These are phyloP conservation scores for Aureobasidium musti DNA, from an alignment of 2,329 filamentous ascomycete species.

Conservation along the genomic window DNA sequence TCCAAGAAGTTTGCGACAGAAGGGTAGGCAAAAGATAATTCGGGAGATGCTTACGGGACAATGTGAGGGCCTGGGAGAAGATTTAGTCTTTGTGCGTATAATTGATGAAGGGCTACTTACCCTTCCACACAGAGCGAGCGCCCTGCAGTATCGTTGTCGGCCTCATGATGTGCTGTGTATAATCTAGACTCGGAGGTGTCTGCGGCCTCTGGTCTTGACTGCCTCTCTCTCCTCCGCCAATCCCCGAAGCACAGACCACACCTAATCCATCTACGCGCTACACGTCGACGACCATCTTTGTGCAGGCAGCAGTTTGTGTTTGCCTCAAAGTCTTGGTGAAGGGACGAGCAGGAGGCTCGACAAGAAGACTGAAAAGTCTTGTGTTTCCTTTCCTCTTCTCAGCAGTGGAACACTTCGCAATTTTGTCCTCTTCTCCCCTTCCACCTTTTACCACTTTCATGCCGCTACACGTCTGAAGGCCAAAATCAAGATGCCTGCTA, in stretches of 20 bases:
- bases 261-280: slow-evolving; percentile 11
- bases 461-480: not conserved
- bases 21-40: slow-evolving; percentile 16
- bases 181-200: slow-evolving; percentile 21
- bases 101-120: slow-evolving; percentile 48
- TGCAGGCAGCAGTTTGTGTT: slow-evolving; percentile 26
- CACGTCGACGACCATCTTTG: slow-evolving; percentile 25
- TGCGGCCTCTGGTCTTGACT: slow-evolving; percentile 13
- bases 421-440: not conserved
- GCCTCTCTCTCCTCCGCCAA: slow-evolving; percentile 9
- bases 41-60: slow-evolving; percentile 60
- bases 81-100: not conserved
- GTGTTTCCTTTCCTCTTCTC: not conserved
- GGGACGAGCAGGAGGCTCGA: not conserved
- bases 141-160: slow-evolving; percentile 55
- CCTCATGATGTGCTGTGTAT: slow-evolving; percentile 30
- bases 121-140: slow-evolving; percentile 86
- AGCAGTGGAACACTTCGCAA: not conserved
- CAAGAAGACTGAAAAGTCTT: not conserved
- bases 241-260: slow-evolving; percentile 23
- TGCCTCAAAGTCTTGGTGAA: slow-evolving; percentile 1
- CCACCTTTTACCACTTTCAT: slow-evolving; percentile 11
- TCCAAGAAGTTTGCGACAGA: slow-evolving; percentile 23
- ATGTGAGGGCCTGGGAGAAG: slow-evolving; percentile 63
- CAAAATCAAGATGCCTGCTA: slow-evolving; percentile 22